Evolutionary conservation across 73 alveolate genomes (phyloP).

Genomic region (Diophrys sp.): DNA sequence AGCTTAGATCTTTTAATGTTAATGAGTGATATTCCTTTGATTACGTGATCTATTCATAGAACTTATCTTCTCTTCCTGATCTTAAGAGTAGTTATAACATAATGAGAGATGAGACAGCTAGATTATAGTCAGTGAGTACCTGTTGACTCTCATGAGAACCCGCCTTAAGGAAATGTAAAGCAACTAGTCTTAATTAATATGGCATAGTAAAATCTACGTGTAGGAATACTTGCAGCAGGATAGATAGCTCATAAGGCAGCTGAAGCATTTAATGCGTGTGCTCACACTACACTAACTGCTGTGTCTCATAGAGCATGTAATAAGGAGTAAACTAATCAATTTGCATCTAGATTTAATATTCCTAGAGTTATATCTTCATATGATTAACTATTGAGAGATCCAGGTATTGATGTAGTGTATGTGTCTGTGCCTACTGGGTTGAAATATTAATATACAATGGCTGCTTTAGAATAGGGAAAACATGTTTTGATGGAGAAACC

Average conservation of each 20-base stretch:
- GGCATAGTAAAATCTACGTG: too few relatives aligned
- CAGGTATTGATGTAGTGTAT: background rate
- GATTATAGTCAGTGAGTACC: too few relatives aligned
- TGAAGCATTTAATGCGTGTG: background rate
- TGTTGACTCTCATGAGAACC: too few relatives aligned
- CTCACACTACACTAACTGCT: background rate
- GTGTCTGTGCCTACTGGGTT: background rate
- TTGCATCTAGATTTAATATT: background rate
- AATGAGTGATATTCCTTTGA: too few relatives aligned
- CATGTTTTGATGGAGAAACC: background rate
- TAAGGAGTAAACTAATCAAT: background rate
- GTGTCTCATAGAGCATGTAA: background rate
- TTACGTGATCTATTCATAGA: too few relatives aligned
- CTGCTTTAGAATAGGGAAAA: background rate
- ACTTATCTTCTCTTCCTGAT: too few relatives aligned
- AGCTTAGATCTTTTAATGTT: too few relatives aligned
- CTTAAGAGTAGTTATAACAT: too few relatives aligned
- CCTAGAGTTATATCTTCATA: background rate
- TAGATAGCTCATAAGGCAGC: background rate
- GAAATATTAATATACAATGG: background rate
- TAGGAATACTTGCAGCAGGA: background rate
- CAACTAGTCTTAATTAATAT: too few relatives aligned
- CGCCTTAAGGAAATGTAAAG: too few relatives aligned
- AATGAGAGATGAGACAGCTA: too few relatives aligned
- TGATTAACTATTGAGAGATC: background rate